Conservation (phyloP, 768 basidiomycete species). For the Tephrocybe rancida region DNA sequence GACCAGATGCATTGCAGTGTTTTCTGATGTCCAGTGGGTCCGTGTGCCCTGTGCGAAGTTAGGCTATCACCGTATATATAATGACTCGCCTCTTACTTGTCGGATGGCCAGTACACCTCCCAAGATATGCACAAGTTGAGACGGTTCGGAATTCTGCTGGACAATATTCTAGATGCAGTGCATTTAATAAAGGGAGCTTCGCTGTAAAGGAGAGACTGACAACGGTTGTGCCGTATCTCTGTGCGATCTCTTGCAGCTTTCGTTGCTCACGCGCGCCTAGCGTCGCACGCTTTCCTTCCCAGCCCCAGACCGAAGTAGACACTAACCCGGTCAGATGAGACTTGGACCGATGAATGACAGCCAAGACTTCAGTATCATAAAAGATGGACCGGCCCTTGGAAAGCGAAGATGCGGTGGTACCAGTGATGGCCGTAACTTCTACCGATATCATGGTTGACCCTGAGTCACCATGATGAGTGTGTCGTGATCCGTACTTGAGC, state of each 20-base stretch:
- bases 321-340: constrained; percentile 66
- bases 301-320: constrained; percentile 73
- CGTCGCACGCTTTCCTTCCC: constrained; percentile 62
- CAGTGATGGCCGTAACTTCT: constrained; percentile 65
- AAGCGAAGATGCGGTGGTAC: constrained; percentile 48
- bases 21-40: constrained; percentile 75
- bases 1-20: constrained; percentile 81
- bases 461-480: constrained; percentile 17
- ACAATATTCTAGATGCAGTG: constrained; percentile 38
- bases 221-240: constrained; percentile 67
- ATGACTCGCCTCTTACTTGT: constrained; percentile 50
- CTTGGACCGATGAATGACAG: constrained; percentile 71
- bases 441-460: constrained; percentile 67
- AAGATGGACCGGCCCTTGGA: constrained; percentile 54
- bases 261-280: constrained; percentile 62
- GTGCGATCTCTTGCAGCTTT: constrained; percentile 71
- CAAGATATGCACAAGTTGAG: constrained; percentile 60
- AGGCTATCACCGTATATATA: neutral
- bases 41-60: constrained; percentile 56
- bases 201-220: constrained; percentile 40
- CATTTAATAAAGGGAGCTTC: neutral
- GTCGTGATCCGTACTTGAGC: constrained; percentile 28
- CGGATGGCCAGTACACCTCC: constrained; percentile 75
- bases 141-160: constrained; percentile 65
- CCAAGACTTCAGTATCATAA: constrained; percentile 73